Evolutionary conservation across 306 rosid species (phyloP), one percentile per base, ranked within the genome.

Genomic region (Cicer pinnatifidum): DNA sequence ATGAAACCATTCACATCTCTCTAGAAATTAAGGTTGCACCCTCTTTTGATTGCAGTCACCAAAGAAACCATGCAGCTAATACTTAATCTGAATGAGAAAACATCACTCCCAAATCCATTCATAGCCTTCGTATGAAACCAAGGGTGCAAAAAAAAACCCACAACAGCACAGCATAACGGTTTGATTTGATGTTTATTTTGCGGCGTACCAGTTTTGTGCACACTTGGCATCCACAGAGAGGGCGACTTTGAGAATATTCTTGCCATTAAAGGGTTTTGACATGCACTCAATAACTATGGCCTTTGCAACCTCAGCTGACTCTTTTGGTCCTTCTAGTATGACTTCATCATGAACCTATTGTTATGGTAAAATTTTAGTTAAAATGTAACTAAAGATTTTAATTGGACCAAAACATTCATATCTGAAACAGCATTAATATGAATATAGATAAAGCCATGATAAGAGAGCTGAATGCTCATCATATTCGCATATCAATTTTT

Each of bases 281-380:
- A 94, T 94, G 85, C 97, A 94, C 13, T 94, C 90, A 16, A 87
- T 86, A 66, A 94, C 97, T 82, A 94, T 84, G 73, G 87, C 87
- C 89, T 91, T 94, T 0, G 98, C 98, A 45, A 84, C 82, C 82
- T 89, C 92, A 0, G 92, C 97, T 0, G 96, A 87, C 46, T 89
- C 95, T 1, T 86, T 83, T 39, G 98, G 98, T 66, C 98, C 98
- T 88, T 94, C 98, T 82, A 94, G 82, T 75, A 94, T 94, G 72
- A 91, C 96, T 88, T 94, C 97, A 79, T 94, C 98, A 76, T 89
- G 97, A 76, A 94, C 96, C 98, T 94, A 85, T 76, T 65, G 51
- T 12, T 19, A 79, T 13, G 38, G 57, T 40, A 64, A 51, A 73
- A 43, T 6, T 50, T 63, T 76, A 52, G 69, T 7, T 5, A 72